A percentile compares a stretch with the other conserved stretches of the same genome.
Conservation (phyloP, 225 moss, liverwort and hornwort species). For the Marchantia polymorpha region DNA sequence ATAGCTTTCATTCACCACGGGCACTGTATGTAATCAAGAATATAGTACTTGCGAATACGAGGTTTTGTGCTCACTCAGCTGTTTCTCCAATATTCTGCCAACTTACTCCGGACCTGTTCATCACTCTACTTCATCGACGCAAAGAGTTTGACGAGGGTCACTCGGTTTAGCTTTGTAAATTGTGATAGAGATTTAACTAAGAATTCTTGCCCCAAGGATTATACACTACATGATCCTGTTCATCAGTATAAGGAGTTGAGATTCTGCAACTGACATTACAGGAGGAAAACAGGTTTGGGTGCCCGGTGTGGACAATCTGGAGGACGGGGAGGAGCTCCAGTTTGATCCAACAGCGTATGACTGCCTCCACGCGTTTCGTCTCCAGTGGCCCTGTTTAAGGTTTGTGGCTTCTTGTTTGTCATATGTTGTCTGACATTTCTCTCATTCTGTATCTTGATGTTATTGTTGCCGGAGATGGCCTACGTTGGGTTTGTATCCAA, state of each 20-base stretch:
- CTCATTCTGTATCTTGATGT: not conserved
- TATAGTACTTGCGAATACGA: too few relatives aligned
- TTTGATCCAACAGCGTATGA: slow-evolving; percentile 93
- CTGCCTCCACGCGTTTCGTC: slow-evolving; percentile 85
- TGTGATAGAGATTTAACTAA: not conserved
- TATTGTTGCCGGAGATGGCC: too few relatives aligned
- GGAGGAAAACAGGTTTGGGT: slow-evolving; percentile 68
- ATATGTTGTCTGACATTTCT: not conserved
- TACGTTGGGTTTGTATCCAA: not conserved
- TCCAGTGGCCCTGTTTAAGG: slow-evolving; percentile 99
- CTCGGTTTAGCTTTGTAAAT: too few relatives aligned
- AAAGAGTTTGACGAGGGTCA: too few relatives aligned
- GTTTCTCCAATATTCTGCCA: too few relatives aligned
- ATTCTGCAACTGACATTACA: slow-evolving; percentile 25
- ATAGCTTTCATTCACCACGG: too few relatives aligned
- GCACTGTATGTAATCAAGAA: too few relatives aligned
- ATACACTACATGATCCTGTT: not conserved
- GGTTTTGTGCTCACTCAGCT: too few relatives aligned
- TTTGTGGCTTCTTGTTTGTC: slow-evolving; percentile 12
- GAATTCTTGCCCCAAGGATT: not conserved
- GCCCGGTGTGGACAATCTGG: slow-evolving; percentile 82
- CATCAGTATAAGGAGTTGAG: not conserved
- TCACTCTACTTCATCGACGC: too few relatives aligned
- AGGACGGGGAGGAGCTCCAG: slow-evolving; percentile 87
- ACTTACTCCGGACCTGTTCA: too few relatives aligned